Evolutionary conservation across 2,329 filamentous ascomycete species (phyloP), one percentile per base, ranked within the genome.

Genomic region (Amauroascus verrucosus): DNA sequence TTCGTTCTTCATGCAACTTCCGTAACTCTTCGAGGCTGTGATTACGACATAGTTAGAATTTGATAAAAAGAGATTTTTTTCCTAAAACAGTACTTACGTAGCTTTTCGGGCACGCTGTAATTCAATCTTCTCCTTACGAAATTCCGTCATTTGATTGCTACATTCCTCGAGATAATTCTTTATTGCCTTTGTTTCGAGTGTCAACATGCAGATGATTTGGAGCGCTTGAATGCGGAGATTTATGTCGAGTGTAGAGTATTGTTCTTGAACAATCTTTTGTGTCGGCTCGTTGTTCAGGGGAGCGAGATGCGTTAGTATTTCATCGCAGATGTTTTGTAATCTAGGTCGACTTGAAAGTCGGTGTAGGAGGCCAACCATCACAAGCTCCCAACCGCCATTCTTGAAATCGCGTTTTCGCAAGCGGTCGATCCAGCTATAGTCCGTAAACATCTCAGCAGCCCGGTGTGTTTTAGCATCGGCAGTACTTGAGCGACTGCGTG

Each of bases 121-220:
- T 59, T 95, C 88, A 57, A 96, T 95, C 73, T 95, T 96, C 66
- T 94, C 86, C 69, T 98, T 98, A 48, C 93, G 84, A 64, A 94
- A 88, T 52, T 83, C 82, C 1, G 93, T 98, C 90, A 97, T 96
- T 51, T 88, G 86, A 64, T 91, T 87, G 59, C 86, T 88, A 70
- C 90, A 95, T 58, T 91, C 85, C 60, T 95, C 88, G 76, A 98
- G 85, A 65, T 94, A 95, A 14, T 82, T 84, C 51, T 91, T 84
- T 60, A 97, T 80, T 1, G 86, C 83, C 65, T 88, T 90, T 0
- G 93, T 96, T 63, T 89, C 85, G 53, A 90, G 78, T 1, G 87
- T 90, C 56, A 97, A 75, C 75, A 91, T 83, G 66, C 88, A 88
- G 53, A 96, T 80, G 33, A 94, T 85, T 65, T 96, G 86, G 44